Conservation (phyloP, 352 stramenopile genomes). For the Phytopythium aichiense region DNA sequence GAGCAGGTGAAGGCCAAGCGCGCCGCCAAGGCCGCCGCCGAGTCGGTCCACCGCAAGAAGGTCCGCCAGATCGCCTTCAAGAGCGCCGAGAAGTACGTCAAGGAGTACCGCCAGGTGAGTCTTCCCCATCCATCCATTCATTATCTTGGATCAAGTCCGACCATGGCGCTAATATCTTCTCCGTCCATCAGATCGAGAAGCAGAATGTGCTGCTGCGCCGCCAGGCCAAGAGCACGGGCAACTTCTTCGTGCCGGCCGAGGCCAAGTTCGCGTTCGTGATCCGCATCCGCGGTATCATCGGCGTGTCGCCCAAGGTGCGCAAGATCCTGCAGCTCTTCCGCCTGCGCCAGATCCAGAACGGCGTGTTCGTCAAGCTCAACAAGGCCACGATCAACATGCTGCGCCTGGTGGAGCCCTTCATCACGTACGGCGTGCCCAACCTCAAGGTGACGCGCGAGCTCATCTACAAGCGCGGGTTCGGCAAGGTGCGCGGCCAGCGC, state of each 20-base stretch:
- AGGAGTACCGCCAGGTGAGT: constrained; percentile 94
- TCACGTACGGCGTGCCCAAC: constrained; percentile 98
- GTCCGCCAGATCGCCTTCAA: constrained; percentile 91
- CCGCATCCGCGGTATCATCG: constrained; percentile 99
- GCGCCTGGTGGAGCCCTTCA: constrained; percentile 97
- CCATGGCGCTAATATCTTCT: no score
- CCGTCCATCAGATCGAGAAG: constrained; percentile 76
- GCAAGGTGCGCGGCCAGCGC: constrained; percentile 97
- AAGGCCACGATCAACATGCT: constrained; percentile 99
- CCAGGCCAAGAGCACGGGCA: constrained; percentile 93
- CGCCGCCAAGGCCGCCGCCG: constrained; percentile 58
- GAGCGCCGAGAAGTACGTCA: constrained; percentile 97
- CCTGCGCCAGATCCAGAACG: constrained; percentile 99
- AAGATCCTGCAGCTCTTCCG: constrained; percentile 99
- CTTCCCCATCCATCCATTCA: background rate
- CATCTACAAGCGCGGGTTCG: constrained; percentile 99
- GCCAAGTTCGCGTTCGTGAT: constrained; percentile 98
- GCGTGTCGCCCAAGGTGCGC: constrained; percentile 87
- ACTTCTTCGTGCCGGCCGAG: constrained; percentile 97
- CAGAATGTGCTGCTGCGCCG: constrained; percentile 93
- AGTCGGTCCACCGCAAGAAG: constrained; percentile 85
- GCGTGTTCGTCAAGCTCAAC: constrained; percentile 99
- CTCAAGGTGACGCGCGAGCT: constrained; percentile 97
- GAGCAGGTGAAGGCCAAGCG: constrained; percentile 88
- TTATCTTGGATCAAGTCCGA: background rate